Base-by-base conservation (phyloP, 176 grass and related monocot species). In the Eleusine indica region DNA sequence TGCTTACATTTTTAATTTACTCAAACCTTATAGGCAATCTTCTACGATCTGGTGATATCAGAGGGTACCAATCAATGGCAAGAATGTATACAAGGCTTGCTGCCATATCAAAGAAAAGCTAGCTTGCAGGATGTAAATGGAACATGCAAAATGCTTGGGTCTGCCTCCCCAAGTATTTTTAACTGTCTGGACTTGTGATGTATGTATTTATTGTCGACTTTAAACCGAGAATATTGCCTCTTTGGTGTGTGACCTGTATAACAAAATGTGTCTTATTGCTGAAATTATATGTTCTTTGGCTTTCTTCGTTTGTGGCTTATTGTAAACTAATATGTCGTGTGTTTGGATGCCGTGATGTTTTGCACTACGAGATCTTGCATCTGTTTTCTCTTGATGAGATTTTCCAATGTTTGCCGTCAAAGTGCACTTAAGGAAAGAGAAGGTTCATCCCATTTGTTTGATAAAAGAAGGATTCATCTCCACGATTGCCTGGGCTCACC, bases 41-140 rank as follows among this genome's bases (percentile, higher is more conserved):
- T 83, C 69, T 94, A 25, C 82, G 91, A 25, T 90, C 91, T 0
- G 91, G 91, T 0, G 91, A 94, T 79, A 54, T 91, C 57, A 86
- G 91, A 73, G 88, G 91, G 30, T 94, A 83, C 56, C 88, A 85
- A 28, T 94, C 88, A 4, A 94, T 94, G 91, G 88, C 91, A 62
- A 88, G 19, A 80, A 94, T 94, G 91, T 94, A 91, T 64, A 91
- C 86, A 68, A 82, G 86, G 60, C 88, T 94, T 40, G 83, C 86
- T 73, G 91, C 91, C 2, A 88, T 90, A 79, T 83, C 88, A 67
- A 94, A 88, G 80, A 94, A 90, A 79, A 62, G 47, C 42, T 89
- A 73, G 64, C 29, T 85, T 13, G 28, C 44, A 14, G 7, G 66
- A 56, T 70, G 66, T n/a, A 22, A 65, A 57, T 56, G 65, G 10